Base-by-base conservation (phyloP, 176 grass and related monocot species). In the Avena insularis region DNA sequence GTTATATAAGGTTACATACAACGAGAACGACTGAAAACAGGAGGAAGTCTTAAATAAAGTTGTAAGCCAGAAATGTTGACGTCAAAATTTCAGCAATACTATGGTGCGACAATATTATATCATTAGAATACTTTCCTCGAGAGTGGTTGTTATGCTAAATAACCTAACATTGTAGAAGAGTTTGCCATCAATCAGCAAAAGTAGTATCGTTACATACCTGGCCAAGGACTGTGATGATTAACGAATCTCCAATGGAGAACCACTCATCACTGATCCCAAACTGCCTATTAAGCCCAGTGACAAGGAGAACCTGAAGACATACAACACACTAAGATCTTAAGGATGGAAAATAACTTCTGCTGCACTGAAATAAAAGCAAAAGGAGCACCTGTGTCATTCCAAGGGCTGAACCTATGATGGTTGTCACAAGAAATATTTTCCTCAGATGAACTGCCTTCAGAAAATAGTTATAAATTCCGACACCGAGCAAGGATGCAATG, bases 191-290 rank as follows among this genome's bases (percentile, higher is more conserved):
- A 53, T 56, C 15, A 78, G 43, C 6, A 82, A 63, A 27, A 55
- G 21, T 47, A 78, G 71, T 71, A 63, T 16, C 48, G 38, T 43
- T 83, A 69, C 77, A 31, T 60, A 94, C 97, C 92, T 99, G 97
- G 83, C 97, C 81, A 80, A 99, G 97, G 60, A 99, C 97, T 56
- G 97, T 99, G 84, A 99, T 96, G 78, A 99, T 94, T 87, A 99
- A 91, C 36, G 94, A 99, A 84, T 99, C 94, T 60, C 97, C 97
- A 93, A 96, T 94, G 56, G 94, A 91, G 88, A 99, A 99, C 97
- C 97, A 94, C 80, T 99, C 94, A 66, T 99, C 94, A 75, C 87
- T 99, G 43, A 99, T 92, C 82, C 94, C 97, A 61, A 99, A 84
- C 83, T 94, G 88, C 69, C 83, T 90, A 87, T 99, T 99, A 83